Percentiles rank a stretch among this genome's conserved stretches.
Conservation (phyloP, 2,329 filamentous ascomycete species). For the Tolypocladium ovalisporum region DNA sequence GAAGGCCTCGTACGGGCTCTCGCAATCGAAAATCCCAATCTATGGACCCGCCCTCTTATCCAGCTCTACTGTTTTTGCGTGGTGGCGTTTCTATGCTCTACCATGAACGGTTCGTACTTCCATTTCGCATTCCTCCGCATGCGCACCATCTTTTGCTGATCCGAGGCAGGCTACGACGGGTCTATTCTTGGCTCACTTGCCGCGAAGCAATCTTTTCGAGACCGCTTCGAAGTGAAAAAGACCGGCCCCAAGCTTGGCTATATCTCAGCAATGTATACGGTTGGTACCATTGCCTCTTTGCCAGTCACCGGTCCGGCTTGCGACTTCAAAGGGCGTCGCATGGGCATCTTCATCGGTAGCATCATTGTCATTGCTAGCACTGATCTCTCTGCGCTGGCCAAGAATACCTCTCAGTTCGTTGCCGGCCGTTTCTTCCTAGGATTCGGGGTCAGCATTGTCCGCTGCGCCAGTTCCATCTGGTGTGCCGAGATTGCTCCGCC, state of each 20-base stretch:
- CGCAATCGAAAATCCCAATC: conserved; percentile 1
- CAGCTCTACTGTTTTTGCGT: conserved; percentile 5
- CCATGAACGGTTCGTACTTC: conserved; percentile 5
- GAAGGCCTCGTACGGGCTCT: conserved; percentile 6
- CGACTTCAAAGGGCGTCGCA: conserved; percentile 30
- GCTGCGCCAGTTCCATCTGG: conserved; percentile 34
- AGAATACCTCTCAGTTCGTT: conserved; percentile 31
- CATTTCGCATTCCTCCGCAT: neutral
- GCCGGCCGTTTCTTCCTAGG: conserved; percentile 50
- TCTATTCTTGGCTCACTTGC: conserved; percentile 41
- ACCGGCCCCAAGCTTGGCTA: conserved; percentile 37
- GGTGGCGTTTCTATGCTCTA: conserved; percentile 7
- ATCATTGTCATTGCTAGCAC: conserved; percentile 32
- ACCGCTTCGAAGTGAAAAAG: conserved; percentile 35
- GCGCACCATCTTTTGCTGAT: neutral
- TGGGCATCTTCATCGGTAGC: conserved; percentile 32
- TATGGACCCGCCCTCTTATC: conserved; percentile 4
- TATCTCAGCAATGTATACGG: conserved; percentile 37
- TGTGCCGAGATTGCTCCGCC: conserved; percentile 36
- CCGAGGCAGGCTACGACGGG: conserved; percentile 27
- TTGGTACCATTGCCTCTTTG: conserved; percentile 31
- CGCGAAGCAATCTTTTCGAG: conserved; percentile 37
- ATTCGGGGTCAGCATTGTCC: conserved; percentile 39
- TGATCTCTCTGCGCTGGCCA: conserved; percentile 28
- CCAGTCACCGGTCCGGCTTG: conserved; percentile 31